These are phyloP conservation scores for Penicillium sp. DNA, from an alignment of 2,329 filamentous ascomycete genomes.

Conservation along the genomic window DNA sequence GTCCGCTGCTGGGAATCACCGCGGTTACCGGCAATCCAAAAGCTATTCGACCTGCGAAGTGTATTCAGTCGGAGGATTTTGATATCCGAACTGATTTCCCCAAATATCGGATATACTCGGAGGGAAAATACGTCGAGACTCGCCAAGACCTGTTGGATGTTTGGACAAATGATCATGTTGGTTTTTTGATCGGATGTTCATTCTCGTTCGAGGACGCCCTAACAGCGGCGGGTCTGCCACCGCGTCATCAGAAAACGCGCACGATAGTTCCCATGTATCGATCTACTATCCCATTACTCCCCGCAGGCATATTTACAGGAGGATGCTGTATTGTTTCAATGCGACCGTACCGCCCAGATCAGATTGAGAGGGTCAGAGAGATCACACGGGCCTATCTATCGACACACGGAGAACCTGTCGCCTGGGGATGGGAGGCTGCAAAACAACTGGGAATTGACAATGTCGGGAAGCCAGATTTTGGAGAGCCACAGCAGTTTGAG, in stretches of 20 bases:
- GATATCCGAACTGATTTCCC: slow-evolving; percentile 59
- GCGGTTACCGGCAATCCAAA: slow-evolving; percentile 37
- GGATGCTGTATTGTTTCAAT: slow-evolving; percentile 60
- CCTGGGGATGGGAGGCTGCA: slow-evolving; percentile 61
- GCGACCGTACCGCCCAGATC: slow-evolving; percentile 52
- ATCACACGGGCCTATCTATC: slow-evolving; percentile 54
- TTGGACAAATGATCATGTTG: slow-evolving; percentile 59
- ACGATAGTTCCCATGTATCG: slow-evolving; percentile 61
- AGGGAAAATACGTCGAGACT: slow-evolving; percentile 43
- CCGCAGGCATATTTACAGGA: slow-evolving; percentile 56
- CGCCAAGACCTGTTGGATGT: slow-evolving; percentile 46
- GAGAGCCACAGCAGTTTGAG: slow-evolving; percentile 45
- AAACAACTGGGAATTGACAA: slow-evolving; percentile 53
- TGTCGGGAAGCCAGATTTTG: slow-evolving; percentile 55
- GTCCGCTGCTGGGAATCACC: slow-evolving; percentile 55
- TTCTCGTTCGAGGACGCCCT: slow-evolving; percentile 62
- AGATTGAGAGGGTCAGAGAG: slow-evolving; percentile 52
- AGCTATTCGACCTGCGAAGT: slow-evolving; percentile 18
- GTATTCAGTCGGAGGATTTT: slow-evolving; percentile 36
- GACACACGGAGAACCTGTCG: slow-evolving; percentile 63
- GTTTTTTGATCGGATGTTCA: slow-evolving; percentile 61
- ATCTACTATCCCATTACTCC: slow-evolving; percentile 54
- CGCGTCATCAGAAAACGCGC: slow-evolving; percentile 49
- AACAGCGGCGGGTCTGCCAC: slow-evolving; percentile 47
- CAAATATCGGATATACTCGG: slow-evolving; percentile 56